Conservation (phyloP, 2,329 filamentous ascomycete species). For the Aspergillus transmontanensis region DNA sequence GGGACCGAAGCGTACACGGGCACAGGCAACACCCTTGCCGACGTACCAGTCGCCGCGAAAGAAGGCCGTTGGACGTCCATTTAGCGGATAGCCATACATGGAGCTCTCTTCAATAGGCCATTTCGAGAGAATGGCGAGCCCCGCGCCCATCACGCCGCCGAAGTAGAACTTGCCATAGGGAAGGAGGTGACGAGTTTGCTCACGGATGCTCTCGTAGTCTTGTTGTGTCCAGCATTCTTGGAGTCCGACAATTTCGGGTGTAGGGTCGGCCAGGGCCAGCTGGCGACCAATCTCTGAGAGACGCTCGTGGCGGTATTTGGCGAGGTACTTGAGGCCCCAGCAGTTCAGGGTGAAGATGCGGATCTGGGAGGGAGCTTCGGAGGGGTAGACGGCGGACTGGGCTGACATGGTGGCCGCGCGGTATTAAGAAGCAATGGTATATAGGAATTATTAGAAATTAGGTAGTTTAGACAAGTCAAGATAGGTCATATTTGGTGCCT, state of each 20-base stretch:
- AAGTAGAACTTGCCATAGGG: slow-evolving; percentile 94
- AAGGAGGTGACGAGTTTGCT: slow-evolving; percentile 70
- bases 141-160: slow-evolving; percentile 84
- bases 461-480: not conserved
- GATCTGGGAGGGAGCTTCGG: slow-evolving; percentile 59
- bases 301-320: slow-evolving; percentile 74
- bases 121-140: slow-evolving; percentile 82
- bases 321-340: slow-evolving; percentile 91
- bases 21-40: slow-evolving; percentile 88
- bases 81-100: slow-evolving; percentile 87
- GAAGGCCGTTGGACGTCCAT: slow-evolving; percentile 90
- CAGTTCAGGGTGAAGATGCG: slow-evolving; percentile 89
- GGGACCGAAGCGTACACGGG: slow-evolving; percentile 72
- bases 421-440: not conserved
- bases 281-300: slow-evolving; percentile 81
- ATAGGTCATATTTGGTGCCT: not conserved
- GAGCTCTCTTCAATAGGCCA: slow-evolving; percentile 91
- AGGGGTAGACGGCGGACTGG: slow-evolving; percentile 7
- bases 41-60: slow-evolving; percentile 96
- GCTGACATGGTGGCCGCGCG: not conserved
- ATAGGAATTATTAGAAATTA: not conserved
- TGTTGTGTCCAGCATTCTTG: slow-evolving; percentile 93
- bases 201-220: slow-evolving; percentile 78
- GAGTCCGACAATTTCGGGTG: slow-evolving; percentile 84
- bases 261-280: slow-evolving; percentile 67